phyloP scores from a whole-genome alignment of 495 filamentous ascomycete species.

The Penicillium taxi region DNA sequence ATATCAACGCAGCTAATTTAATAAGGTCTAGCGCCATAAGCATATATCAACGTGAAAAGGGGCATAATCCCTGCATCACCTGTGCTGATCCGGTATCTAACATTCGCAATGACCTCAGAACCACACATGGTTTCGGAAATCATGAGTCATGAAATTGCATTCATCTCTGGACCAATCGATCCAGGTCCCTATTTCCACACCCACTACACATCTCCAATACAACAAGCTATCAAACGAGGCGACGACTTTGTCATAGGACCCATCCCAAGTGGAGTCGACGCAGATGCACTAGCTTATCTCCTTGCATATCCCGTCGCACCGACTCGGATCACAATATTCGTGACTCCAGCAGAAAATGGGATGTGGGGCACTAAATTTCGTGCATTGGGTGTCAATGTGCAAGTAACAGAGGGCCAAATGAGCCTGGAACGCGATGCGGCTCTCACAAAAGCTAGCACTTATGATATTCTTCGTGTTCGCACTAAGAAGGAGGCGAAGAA shows the following conservation, averaged over 20 bases:
- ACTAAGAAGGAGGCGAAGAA: conserved; percentile 13
- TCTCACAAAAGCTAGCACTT: conserved; percentile 19
- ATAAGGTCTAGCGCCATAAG: no score
- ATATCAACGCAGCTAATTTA: no score
- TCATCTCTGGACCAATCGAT: conserved; percentile 26
- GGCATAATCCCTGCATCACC: no score
- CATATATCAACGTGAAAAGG: no score
- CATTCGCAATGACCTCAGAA: no score
- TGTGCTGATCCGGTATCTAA: no score
- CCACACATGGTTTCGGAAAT: no score
- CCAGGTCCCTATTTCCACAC: conserved; percentile 19
- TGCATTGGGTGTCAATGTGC: conserved; percentile 10
- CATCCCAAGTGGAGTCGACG: conserved; percentile 18
- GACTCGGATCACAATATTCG: conserved; percentile 18
- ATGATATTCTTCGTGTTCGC: conserved; percentile 22
- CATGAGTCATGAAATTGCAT: conserved; percentile 18
- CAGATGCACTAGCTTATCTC: conserved; percentile 22
- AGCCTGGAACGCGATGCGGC: conserved; percentile 20
- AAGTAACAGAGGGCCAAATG: conserved; percentile 14
- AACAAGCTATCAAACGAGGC: conserved; percentile 11
- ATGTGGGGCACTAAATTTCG: conserved; percentile 14
- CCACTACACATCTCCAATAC: conserved; percentile 16
- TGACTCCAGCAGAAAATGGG: conserved; percentile 15
- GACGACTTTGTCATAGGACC: conserved; percentile 22
- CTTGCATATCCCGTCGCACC: conserved; percentile 15